phyloP scores from a whole-genome alignment of 2,329 filamentous ascomycete species.

The Cercospora sp. region DNA sequence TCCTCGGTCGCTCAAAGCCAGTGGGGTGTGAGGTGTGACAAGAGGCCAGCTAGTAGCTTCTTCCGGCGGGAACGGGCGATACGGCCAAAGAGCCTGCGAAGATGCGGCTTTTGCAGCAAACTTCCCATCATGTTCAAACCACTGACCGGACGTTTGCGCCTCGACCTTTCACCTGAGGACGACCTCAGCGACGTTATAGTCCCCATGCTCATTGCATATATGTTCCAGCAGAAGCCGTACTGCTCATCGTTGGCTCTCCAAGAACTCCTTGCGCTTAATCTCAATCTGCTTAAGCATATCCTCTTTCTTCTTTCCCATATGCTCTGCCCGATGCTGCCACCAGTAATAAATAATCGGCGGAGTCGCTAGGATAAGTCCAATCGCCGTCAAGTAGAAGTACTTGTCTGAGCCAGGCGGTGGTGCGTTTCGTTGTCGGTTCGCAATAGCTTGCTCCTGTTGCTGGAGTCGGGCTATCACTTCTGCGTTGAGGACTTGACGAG shows the following conservation, averaged over 20 bases:
- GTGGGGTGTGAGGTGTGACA: background rate
- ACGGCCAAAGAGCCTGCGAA: background rate
- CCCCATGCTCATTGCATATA: background rate
- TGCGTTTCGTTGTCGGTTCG: conserved; percentile 3
- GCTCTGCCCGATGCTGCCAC: conserved; percentile 36
- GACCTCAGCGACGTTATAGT: background rate
- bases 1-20: background rate
- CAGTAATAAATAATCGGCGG: conserved; percentile 35
- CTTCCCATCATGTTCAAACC: background rate
- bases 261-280: conserved; percentile 22
- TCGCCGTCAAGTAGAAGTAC: conserved; percentile 24
- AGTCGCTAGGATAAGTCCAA: conserved; percentile 29
- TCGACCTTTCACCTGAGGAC: background rate
- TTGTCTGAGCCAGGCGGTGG: conserved; percentile 18
- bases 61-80: background rate
- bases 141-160: background rate
- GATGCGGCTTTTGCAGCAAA: background rate
- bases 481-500: background rate
- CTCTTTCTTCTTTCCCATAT: conserved; percentile 38
- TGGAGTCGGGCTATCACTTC: conserved; percentile 16
- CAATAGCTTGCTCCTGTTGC: conserved; percentile 16
- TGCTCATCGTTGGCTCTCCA: conserved; percentile 6
- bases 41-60: background rate
- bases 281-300: conserved; percentile 34
- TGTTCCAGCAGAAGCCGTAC: background rate